Base-by-base conservation (phyloP, 345 rosid genomes). In the Moricandia moricandioides region DNA sequence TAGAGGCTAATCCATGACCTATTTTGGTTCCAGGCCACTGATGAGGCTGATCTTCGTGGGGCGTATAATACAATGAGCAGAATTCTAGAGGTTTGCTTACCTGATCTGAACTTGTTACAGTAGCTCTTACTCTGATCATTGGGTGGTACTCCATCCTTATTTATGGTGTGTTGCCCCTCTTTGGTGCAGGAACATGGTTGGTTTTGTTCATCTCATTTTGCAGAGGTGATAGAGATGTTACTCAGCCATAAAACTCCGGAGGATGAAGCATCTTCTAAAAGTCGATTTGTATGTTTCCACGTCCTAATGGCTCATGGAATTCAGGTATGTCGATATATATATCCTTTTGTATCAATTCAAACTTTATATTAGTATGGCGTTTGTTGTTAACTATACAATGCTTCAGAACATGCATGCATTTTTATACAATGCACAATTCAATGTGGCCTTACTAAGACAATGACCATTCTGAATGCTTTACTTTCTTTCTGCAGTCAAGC, bases 251-350 rank as follows among this genome's bases (percentile, higher is more conserved):
- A 86, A 80, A 65, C 84, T 67, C 89, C 24, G 34, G 70, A 65
- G 65, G 85, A 85, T 77, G 69, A 64, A 59, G 79, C 82, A 47
- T 72, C 92, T 67, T 85, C 91, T 35, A 83, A 66, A 65, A 79
- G 88, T 67, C 93, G 99, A 24, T 89, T 92, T 83, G 82, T 88
- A 54, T 90, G 97, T 82, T 86, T 88, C 72, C 87, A 80, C 49
- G 67, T 74, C 39, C 83, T 95, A 61, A 83, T 92, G 83, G 87
- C 88, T 73, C 89, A 92, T 35, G 73, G 81, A 12, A 82, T 94
- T 78, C 79, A 91, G 98, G 98, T 91, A 2, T 64, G 59, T 21
- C 24, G 24, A 21, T 21, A 54, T 21, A 24, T 30, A 9, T 61
- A 72, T 67, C 58, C 37, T 37, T 37, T 4, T 61, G 12, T 59